Conservation (phyloP, 2,329 filamentous ascomycete genomes). For the Colletotrichum echinochloae region DNA sequence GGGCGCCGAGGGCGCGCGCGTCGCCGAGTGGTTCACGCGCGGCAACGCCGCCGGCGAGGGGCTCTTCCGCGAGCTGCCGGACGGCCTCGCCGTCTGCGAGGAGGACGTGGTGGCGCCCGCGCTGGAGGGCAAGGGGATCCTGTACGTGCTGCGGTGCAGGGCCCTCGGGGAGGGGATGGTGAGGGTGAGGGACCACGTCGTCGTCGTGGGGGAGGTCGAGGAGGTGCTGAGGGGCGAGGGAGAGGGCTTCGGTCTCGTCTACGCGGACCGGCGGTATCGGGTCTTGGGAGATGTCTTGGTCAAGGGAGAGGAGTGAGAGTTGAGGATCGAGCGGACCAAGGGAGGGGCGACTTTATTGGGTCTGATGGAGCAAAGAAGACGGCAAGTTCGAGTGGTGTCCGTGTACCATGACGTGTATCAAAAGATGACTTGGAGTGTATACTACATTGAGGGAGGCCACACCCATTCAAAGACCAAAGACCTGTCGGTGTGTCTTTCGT, state of each 20-base stretch:
- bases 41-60: slow-evolving; percentile 57
- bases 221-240: slow-evolving; percentile 53
- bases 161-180: slow-evolving; percentile 60
- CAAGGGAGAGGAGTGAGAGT: slow-evolving; percentile 26
- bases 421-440: background rate
- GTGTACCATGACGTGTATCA: slow-evolving; percentile 7
- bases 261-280: slow-evolving; percentile 63
- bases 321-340: background rate
- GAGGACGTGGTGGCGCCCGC: slow-evolving; percentile 52
- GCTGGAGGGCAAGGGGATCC: slow-evolving; percentile 63
- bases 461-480: background rate
- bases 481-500: background rate
- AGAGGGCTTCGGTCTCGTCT: slow-evolving; percentile 60
- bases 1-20: slow-evolving; percentile 58
- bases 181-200: slow-evolving; percentile 63
- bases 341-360: background rate
- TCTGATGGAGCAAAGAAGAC: background rate
- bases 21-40: slow-evolving; percentile 65
- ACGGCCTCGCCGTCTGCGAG: slow-evolving; percentile 39
- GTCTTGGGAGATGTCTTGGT: slow-evolving; percentile 54
- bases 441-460: background rate
- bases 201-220: slow-evolving; percentile 64
- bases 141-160: slow-evolving; percentile 60
- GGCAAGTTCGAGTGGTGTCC: background rate
- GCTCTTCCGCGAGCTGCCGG: slow-evolving; percentile 53